phyloP scores from a whole-genome alignment of 371 early-diverging fungal genomes.

The Batkoa obscura region DNA sequence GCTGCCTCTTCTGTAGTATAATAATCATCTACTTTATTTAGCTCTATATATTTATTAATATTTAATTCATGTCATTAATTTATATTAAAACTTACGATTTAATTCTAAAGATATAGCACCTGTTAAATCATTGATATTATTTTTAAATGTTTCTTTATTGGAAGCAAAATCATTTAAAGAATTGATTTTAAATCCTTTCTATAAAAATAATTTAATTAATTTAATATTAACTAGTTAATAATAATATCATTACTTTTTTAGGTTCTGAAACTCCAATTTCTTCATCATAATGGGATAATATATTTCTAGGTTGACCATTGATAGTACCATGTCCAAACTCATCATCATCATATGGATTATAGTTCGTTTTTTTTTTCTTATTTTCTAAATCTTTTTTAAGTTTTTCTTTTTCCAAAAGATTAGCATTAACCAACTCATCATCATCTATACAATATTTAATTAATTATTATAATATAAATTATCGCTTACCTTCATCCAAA shows the following conservation, averaged over 20 bases:
- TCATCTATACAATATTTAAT: constrained; percentile 22
- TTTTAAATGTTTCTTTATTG: no score
- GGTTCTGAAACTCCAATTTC: constrained; percentile 28
- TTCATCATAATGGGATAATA: constrained; percentile 72
- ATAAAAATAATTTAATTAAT: background rate
- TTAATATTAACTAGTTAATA: no score
- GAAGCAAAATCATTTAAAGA: no score
- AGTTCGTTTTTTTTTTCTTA: constrained; percentile 35
- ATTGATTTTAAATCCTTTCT: constrained; percentile 8
- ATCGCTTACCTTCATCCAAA: constrained; percentile 25
- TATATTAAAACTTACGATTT: no score
- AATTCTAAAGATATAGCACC: no score
- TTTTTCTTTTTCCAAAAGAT: constrained; percentile 43
- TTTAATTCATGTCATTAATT: no score
- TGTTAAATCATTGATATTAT: no score
- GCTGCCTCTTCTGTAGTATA: constrained; percentile 79
- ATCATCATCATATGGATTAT: constrained; percentile 66
- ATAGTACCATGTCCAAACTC: constrained; percentile 18
- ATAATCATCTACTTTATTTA: constrained; percentile 26
- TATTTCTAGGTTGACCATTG: constrained; percentile 25
- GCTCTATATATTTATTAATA: background rate
- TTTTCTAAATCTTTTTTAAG: constrained; percentile 49
- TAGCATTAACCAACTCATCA: constrained; percentile 50
- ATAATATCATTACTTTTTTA: no score
- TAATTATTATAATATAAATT: background rate